Evolutionary conservation across 148 eudicot species (phyloP), one percentile per base, ranked within the genome.

Genomic region (Amaranthus palmeri): DNA sequence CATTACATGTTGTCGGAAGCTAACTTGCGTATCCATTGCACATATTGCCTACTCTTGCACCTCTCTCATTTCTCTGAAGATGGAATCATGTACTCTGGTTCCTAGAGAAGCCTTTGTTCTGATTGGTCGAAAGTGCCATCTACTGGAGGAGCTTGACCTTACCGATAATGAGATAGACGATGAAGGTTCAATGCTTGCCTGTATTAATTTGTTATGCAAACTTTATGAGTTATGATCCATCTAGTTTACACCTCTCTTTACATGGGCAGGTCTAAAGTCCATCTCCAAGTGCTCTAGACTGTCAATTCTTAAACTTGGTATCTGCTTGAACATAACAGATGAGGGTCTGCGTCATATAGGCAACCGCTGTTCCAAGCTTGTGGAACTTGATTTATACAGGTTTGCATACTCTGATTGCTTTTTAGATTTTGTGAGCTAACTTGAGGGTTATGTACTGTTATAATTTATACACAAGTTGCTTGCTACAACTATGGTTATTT

Each of bases 331-430:
- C 74, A 82, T 93, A 72, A 85, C 92, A 8, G 88, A 91, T 69
- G 77, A 85, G 76, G 98, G 98, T 59, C 81, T 91, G 69, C 51
- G 78, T 36, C 83, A 81, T 64, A 83, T 93, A 54, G 98, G 96
- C 75, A 80, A 74, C 54, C 72, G 69, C 74, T 93, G 97, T 80
- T 77, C 90, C 46, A 87, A 91, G 83, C 92, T 93, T 53, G 76
- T 79, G 72, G 97, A 93, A 78, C 86, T 93, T 56, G 98, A 93
- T 74, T 78, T 93, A 50, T 93, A 93, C 86, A 91, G 97, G 97
- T 92, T 50, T 62, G 83, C 67, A 54, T 60, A 68, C 46, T 44
- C 43, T 43, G 47, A 36, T 50, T 48, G 40, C 12, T 18, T 10
- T 52, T 5, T 10, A 55, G 53, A 17, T 59, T 52, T 25, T 74